Conservation (phyloP, 1,139 yeast species). For the Taphrina confusa region DNA sequence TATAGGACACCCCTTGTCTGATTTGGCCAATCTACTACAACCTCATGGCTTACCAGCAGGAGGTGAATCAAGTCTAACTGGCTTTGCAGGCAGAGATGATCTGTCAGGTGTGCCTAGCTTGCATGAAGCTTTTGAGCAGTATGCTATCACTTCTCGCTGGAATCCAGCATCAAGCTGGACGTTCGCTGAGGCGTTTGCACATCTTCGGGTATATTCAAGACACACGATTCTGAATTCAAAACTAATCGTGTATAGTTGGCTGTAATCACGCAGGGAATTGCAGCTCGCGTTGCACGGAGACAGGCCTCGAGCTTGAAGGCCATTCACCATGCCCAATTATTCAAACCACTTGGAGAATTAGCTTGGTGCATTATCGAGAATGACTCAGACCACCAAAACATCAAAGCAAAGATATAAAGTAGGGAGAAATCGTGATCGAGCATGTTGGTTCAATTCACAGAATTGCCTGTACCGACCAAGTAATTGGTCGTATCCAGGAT, state of each 20-base stretch:
- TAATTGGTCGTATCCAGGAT: conserved; percentile 21
- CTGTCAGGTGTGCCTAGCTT: conserved; percentile 43
- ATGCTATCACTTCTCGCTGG: conserved; percentile 44
- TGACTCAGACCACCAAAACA: background rate
- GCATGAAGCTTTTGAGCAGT: conserved; percentile 42
- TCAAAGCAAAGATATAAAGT: background rate
- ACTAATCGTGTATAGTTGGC: conserved; percentile 45
- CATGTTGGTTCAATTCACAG: background rate
- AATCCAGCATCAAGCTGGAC: conserved; percentile 51
- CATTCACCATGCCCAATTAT: conserved; percentile 51
- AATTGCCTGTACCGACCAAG: conserved; percentile 7
- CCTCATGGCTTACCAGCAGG: conserved; percentile 55
- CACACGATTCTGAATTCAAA: background rate
- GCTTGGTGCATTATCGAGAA: conserved; percentile 44
- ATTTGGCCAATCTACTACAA: conserved; percentile 62
- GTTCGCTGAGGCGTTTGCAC: conserved; percentile 62
- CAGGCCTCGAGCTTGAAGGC: conserved; percentile 65
- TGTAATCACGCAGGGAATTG: conserved; percentile 69
- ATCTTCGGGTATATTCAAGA: conserved; percentile 49
- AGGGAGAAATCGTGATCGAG: no score
- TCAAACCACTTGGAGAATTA: conserved; percentile 52
- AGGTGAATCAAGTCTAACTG: conserved; percentile 23
- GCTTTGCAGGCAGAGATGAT: conserved; percentile 35
- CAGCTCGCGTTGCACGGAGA: conserved; percentile 60
- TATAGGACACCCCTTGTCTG: conserved; percentile 67